Evolutionary conservation across 371 early-diverging fungal genomes (phyloP), one percentile per base, ranked within the genome.

Genomic region (Mortierella sp.): DNA sequence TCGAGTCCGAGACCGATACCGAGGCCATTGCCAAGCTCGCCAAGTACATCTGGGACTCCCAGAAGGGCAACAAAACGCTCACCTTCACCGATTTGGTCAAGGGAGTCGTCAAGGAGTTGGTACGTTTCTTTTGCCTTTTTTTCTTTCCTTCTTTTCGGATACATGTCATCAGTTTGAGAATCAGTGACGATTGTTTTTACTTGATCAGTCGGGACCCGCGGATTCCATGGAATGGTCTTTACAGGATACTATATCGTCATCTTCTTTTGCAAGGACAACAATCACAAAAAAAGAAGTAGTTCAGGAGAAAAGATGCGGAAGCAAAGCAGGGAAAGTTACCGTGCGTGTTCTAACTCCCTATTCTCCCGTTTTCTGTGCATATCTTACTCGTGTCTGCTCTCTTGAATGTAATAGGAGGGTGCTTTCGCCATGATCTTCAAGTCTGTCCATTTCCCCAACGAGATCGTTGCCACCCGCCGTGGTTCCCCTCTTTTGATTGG

Each of bases 1-100:
- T 99, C 89, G 97, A 99, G 90, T 93, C 95, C 60, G 99, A 99
- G 72, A 99, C 99, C 56, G 99, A 99, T 88, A 99, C 99, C 48
- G 99, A 99, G 91, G 95, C 96, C 83, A 97, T 98, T 84, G 99
- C 99, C 87, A 99, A 99, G 90, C 93, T 99, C 78, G 96, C 97
- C 77, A 96, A 99, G 90, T 98, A 99, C 91, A 92, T 99, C 75
- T 99, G 95, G 89, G 99, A 98, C 89, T 93, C 96, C 60, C 96
- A 97, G 89, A 95, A 95, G 89, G 90, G 90, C 60, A 92, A 88
- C 82, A 92, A 93, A 77, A 83, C 79, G 56, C 82, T 97, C 76
- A 94, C 92, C 80, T 97, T 97, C 90, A 94, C 95, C 49, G 92
- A 95, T 72, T 90, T 97, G 70, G 96, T 97, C 89, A 98, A 98